Percentiles rank a stretch among this genome's conserved stretches.
Conservation (phyloP, 108 stramenopile species). For the Skeletonema tropicum region DNA sequence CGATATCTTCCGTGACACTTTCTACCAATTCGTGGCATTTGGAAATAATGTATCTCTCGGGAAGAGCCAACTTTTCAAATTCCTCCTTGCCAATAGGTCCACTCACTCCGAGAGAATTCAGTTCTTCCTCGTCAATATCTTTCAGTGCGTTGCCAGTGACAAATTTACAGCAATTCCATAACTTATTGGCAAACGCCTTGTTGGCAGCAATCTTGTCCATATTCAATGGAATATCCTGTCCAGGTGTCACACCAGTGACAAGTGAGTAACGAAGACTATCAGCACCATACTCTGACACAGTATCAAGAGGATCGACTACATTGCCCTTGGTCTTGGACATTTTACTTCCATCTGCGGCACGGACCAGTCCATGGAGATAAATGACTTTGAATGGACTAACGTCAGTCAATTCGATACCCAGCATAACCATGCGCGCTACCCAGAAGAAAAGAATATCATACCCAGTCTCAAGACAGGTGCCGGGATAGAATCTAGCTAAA, state of each 20-base stretch:
- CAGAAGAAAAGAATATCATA: slow-evolving; percentile 99
- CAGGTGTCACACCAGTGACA: slow-evolving; percentile 95
- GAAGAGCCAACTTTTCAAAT: slow-evolving; percentile 70
- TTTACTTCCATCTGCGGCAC: slow-evolving; percentile 94
- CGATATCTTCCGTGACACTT: slow-evolving; percentile 86
- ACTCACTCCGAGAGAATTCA: slow-evolving; percentile 59
- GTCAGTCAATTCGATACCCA: slow-evolving; percentile 92
- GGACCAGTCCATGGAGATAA: slow-evolving; percentile 94
- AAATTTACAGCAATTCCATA: slow-evolving; percentile 97
- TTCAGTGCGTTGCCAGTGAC: slow-evolving; percentile 87
- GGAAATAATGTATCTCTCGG: slow-evolving; percentile 92
- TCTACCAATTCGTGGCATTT: slow-evolving; percentile 87
- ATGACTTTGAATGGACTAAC: slow-evolving; percentile 94
- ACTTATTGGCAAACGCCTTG: slow-evolving; percentile 96
- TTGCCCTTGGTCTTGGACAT: slow-evolving; percentile 99
- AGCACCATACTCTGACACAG: slow-evolving; percentile 92
- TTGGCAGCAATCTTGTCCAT: slow-evolving; percentile 91
- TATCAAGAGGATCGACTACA: slow-evolving; percentile 97
- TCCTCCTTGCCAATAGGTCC: slow-evolving; percentile 83
- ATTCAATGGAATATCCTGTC: slow-evolving; percentile 92
- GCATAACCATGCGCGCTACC: slow-evolving; percentile 99
- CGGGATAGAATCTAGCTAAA: slow-evolving; percentile 91
- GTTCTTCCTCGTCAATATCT: slow-evolving; percentile 64
- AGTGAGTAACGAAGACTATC: slow-evolving; percentile 93
- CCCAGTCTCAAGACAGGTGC: slow-evolving; percentile 96